Conservation (phyloP, 495 filamentous ascomycete genomes). For the Aspergillus hancockii region DNA sequence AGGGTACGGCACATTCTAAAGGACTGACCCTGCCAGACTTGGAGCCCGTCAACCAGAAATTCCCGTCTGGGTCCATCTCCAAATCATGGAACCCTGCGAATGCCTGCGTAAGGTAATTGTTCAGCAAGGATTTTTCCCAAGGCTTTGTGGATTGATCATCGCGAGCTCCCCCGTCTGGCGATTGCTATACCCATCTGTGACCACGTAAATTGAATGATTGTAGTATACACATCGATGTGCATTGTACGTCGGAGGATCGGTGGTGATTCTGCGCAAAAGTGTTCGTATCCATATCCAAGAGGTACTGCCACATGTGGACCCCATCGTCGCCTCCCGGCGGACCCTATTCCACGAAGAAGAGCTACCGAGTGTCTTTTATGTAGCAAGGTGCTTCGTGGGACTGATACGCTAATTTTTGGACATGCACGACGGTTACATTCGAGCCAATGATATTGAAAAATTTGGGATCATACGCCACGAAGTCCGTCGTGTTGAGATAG, state of each 20-base stretch:
- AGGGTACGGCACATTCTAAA: neutral
- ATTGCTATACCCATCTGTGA: constrained; percentile 15
- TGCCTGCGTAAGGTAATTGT: constrained; percentile 18
- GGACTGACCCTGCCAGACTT: constrained; percentile 13
- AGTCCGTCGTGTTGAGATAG: constrained; percentile 16
- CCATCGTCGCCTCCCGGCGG: constrained; percentile 15
- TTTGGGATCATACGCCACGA: constrained; percentile 16
- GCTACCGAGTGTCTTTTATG: constrained; percentile 15
- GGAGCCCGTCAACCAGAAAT: constrained; percentile 19
- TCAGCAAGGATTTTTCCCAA: constrained; percentile 11
- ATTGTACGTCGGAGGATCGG: constrained; percentile 15
- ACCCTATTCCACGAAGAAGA: constrained; percentile 22
- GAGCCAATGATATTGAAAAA: constrained; percentile 18
- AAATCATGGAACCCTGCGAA: constrained; percentile 21
- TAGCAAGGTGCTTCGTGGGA: constrained; percentile 18
- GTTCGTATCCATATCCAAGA: constrained; percentile 16
- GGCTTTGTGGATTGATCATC: constrained; percentile 10
- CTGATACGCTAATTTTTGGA: constrained; percentile 18
- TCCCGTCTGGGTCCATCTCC: constrained; percentile 13
- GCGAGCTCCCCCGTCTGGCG: constrained; percentile 7
- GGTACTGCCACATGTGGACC: constrained; percentile 19
- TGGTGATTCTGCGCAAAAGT: constrained; percentile 11
- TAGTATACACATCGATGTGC: constrained; percentile 19
- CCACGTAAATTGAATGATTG: constrained; percentile 12
- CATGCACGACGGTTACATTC: constrained; percentile 16